These are phyloP conservation scores for Penicillium frequentans DNA, from an alignment of 2,329 filamentous ascomycete genomes.

Conservation along the genomic window DNA sequence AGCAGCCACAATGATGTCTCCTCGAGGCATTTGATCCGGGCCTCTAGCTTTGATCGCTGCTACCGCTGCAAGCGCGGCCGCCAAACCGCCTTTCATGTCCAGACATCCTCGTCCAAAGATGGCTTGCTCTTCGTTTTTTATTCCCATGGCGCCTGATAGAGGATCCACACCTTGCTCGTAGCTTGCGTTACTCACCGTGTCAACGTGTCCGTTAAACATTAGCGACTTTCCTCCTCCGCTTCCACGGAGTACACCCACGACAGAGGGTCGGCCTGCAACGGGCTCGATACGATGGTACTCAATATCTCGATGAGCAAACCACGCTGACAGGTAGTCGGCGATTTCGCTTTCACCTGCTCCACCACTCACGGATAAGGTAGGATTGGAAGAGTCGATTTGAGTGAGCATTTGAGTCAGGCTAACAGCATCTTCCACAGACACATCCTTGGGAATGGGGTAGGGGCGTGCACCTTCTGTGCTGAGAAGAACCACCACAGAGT, in stretches of 20 bases:
- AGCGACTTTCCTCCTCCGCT: conserved; percentile 49
- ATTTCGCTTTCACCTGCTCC: conserved; percentile 51
- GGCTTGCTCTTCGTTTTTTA: conserved; percentile 33
- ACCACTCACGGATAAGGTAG: conserved; percentile 41
- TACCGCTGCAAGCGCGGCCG: conserved; percentile 47
- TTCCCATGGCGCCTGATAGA: conserved; percentile 41
- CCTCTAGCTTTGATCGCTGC: conserved; percentile 37
- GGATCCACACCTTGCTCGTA: conserved; percentile 46
- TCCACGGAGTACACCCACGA: conserved; percentile 51
- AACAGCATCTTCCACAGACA: conserved; percentile 45
- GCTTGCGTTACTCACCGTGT: conserved; percentile 52
- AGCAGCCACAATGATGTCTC: conserved; percentile 55
- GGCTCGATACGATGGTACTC: conserved; percentile 53
- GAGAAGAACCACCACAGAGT: conserved; percentile 64
- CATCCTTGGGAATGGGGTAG: conserved; percentile 49
- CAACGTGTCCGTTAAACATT: conserved; percentile 56
- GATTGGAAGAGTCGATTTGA: conserved; percentile 53
- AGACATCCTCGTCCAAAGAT: conserved; percentile 50
- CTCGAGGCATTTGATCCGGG: conserved; percentile 31
- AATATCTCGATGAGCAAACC: conserved; percentile 54
- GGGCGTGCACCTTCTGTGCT: conserved; percentile 64
- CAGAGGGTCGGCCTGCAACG: conserved; percentile 49
- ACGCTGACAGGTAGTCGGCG: conserved; percentile 49
- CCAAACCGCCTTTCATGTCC: conserved; percentile 56
- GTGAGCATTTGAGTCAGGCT: conserved; percentile 48